Evolutionary conservation across 345 rosid species (phyloP).

Genomic region (Salix arbutifolia): DNA sequence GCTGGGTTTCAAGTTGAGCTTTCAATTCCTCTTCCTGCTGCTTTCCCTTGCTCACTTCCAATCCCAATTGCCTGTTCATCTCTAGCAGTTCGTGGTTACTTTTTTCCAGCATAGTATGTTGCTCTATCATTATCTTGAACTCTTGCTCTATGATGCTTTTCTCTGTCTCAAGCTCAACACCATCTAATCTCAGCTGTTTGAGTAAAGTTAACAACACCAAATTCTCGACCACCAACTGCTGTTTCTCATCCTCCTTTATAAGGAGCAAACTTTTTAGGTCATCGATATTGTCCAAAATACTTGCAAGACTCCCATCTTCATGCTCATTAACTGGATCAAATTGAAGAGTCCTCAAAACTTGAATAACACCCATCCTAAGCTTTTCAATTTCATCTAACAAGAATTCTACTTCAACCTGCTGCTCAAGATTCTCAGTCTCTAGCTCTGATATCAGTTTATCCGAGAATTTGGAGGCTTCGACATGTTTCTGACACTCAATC

Average conservation of each 20-base stretch:
- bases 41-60: slow-evolving; percentile 42
- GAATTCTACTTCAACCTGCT: slow-evolving; percentile 31
- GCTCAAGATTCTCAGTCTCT: slow-evolving; percentile 34
- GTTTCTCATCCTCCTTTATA: slow-evolving; percentile 55
- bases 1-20: slow-evolving; percentile 39
- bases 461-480: slow-evolving; percentile 29
- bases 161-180: slow-evolving; percentile 47
- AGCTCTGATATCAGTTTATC: slow-evolving; percentile 24
- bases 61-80: slow-evolving; percentile 52
- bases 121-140: slow-evolving; percentile 28
- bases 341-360: slow-evolving; percentile 49
- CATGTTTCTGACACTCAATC: slow-evolving; percentile 28
- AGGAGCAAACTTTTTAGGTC: slow-evolving; percentile 50
- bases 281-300: slow-evolving; percentile 49
- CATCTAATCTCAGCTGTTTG: slow-evolving; percentile 44
- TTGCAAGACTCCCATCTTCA: slow-evolving; percentile 39
- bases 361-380: slow-evolving; percentile 22
- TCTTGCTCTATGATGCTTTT: slow-evolving; percentile 44
- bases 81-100: slow-evolving; percentile 54
- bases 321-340: slow-evolving; percentile 38
- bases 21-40: slow-evolving; percentile 38
- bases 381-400: slow-evolving; percentile 28
- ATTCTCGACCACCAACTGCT: slow-evolving; percentile 65
- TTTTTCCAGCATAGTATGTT: slow-evolving; percentile 36
- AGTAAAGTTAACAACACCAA: slow-evolving; percentile 58